Evolutionary conservation across 2,329 filamentous ascomycete genomes (phyloP).

Genomic region (Arthrinium puccinioides): DNA sequence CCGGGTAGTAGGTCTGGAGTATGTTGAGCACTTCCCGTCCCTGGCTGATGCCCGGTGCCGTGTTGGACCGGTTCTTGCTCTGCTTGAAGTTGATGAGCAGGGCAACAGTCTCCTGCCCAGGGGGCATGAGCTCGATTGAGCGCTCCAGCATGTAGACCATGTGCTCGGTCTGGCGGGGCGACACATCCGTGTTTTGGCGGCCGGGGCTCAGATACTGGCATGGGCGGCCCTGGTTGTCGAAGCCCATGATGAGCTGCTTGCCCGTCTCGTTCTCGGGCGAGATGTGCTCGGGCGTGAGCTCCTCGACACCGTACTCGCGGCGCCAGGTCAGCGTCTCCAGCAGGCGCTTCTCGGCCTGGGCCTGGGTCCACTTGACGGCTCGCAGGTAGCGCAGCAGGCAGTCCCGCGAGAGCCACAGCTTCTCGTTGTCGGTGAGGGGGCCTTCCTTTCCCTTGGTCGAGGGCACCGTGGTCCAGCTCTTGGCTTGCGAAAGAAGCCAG

Average conservation of each 20-base stretch:
- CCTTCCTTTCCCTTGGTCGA: constrained; percentile 47
- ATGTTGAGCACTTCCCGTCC: constrained; percentile 83
- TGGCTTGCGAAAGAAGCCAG: constrained; percentile 62
- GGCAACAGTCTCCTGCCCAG: constrained; percentile 79
- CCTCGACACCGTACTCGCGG: constrained; percentile 78
- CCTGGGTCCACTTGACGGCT: constrained; percentile 81
- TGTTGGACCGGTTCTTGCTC: constrained; percentile 66
- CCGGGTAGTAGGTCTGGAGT: constrained; percentile 91
- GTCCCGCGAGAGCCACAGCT: constrained; percentile 85
- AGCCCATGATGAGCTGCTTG: constrained; percentile 87
- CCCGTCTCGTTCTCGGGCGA: constrained; percentile 92
- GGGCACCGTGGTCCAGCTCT: constrained; percentile 63
- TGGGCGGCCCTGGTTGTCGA: constrained; percentile 76
- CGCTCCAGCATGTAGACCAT: constrained; percentile 94
- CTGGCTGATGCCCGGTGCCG: constrained; percentile 63
- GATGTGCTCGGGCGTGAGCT: constrained; percentile 78
- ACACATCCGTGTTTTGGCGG: constrained; percentile 84
- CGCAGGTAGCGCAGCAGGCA: constrained; percentile 89
- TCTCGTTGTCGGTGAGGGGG: constrained; percentile 71
- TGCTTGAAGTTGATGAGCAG: constrained; percentile 89
- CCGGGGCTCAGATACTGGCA: constrained; percentile 88
- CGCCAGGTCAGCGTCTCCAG: constrained; percentile 80
- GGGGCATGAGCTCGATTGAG: constrained; percentile 77
- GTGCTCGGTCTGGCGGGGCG: constrained; percentile 83
- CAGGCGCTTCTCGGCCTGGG: constrained; percentile 71